Conservation (phyloP, 495 filamentous ascomycete genomes). For the Stereocaulon alpinum region DNA sequence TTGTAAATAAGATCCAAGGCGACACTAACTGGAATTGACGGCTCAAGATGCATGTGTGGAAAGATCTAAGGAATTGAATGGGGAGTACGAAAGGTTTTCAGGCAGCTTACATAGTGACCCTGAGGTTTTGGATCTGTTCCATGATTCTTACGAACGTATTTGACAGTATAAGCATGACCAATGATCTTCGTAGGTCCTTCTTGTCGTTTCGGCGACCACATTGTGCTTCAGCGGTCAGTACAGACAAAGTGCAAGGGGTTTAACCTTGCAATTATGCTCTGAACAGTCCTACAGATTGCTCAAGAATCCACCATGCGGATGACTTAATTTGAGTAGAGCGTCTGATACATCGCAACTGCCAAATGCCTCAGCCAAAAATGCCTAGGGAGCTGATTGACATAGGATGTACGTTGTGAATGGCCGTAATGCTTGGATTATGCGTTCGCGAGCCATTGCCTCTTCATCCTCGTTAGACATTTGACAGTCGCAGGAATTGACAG, state of each 20-base stretch:
- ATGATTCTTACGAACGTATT: conserved; percentile 39
- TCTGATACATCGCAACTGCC: conserved; percentile 26
- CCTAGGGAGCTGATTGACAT: too few species aligned
- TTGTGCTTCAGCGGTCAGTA: conserved; percentile 21
- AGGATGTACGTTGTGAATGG: conserved; percentile 32
- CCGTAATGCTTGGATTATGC: conserved; percentile 27
- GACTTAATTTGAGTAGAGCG: conserved; percentile 39
- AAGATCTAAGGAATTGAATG: background rate
- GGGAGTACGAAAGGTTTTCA: background rate
- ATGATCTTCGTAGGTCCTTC: conserved; percentile 43
- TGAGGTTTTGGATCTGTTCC: conserved; percentile 31
- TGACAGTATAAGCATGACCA: conserved; percentile 48
- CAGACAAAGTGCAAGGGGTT: background rate
- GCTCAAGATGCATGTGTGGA: background rate
- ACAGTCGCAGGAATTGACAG: too few species aligned
- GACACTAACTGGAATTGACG: background rate
- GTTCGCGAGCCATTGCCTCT: conserved; percentile 5
- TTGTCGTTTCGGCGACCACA: conserved; percentile 47
- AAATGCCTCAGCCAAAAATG: too few species aligned
- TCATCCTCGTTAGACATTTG: background rate
- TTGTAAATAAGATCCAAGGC: background rate
- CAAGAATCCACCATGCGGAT: conserved; percentile 46
- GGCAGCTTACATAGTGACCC: conserved; percentile 36
- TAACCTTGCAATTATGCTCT: background rate
- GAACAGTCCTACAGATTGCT: conserved; percentile 30